Evolutionary conservation across 2,329 filamentous ascomycete genomes (phyloP).

Genomic region (Gremmenia infestans): DNA sequence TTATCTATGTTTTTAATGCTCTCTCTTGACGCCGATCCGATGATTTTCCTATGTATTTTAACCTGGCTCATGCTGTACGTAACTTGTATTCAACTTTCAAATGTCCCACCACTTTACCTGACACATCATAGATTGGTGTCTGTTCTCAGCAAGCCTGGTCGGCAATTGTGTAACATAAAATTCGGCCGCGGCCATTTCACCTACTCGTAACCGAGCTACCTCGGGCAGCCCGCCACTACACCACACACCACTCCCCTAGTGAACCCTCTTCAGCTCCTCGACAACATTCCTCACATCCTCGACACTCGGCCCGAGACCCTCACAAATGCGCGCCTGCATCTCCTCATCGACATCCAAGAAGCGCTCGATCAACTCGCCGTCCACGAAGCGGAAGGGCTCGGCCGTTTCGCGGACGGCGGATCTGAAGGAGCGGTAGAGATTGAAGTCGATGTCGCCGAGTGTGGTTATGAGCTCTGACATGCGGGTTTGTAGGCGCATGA

Average conservation of each 20-base stretch:
- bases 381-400: constrained; percentile 81
- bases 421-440: constrained; percentile 75
- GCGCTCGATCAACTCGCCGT: constrained; percentile 83
- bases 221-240: not conserved
- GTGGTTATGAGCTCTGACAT: constrained; percentile 63
- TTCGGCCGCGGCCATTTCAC: too few relatives aligned
- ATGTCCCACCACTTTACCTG: too few relatives aligned
- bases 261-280: constrained; percentile 58
- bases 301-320: constrained; percentile 55
- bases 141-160: too few relatives aligned
- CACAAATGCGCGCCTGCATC: constrained; percentile 47
- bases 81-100: too few relatives aligned
- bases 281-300: constrained; percentile 58
- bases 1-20: too few relatives aligned
- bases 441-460: constrained; percentile 71
- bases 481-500: constrained; percentile 73
- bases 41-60: not conserved
- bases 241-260: constrained; percentile 35
- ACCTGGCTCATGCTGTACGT: too few relatives aligned
- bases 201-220: too few relatives aligned
- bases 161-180: too few relatives aligned
- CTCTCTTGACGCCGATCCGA: not conserved
- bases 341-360: constrained; percentile 69
- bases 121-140: too few relatives aligned
- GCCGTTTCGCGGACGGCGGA: constrained; percentile 65